A percentile compares a stretch with the other conserved stretches of the same genome.
Evolutionary conservation across 495 filamentous ascomycete genomes (phyloP).

Genomic region (Podospora conica): DNA sequence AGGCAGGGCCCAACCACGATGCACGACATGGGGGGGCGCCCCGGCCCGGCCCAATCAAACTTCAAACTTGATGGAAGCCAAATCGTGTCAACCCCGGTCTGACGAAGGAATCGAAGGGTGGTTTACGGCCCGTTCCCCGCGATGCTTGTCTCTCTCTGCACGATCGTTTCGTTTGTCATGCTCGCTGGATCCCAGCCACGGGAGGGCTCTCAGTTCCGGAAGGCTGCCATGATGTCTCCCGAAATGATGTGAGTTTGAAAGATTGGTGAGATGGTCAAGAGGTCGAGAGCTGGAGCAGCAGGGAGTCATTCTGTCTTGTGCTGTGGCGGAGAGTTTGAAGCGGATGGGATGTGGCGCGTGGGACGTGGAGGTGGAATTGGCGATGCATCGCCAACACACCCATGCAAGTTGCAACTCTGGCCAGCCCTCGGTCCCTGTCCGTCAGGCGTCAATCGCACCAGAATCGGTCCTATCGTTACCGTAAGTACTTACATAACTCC

Average conservation of each 20-base stretch:
- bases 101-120: neutral
- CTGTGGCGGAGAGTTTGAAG: constrained; percentile 7
- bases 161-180: neutral
- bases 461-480: neutral
- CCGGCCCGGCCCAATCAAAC: neutral
- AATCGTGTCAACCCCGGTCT: neutral
- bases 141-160: neutral
- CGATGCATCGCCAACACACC: constrained; percentile 10
- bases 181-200: neutral
- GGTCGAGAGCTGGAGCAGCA: too few relatives aligned
- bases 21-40: neutral
- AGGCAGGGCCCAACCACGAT: neutral
- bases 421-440: neutral
- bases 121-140: neutral
- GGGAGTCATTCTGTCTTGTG: too few relatives aligned
- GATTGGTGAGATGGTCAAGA: neutral
- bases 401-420: constrained; percentile 8
- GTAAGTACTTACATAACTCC: neutral
- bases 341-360: neutral
- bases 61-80: neutral
- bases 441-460: neutral
- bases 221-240: neutral
- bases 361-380: neutral
- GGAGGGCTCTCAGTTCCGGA: neutral
- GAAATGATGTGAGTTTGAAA: neutral